Evolutionary conservation across 768 basidiomycete species (phyloP).

Genomic region (Xerocomus brunneocitrinus): DNA sequence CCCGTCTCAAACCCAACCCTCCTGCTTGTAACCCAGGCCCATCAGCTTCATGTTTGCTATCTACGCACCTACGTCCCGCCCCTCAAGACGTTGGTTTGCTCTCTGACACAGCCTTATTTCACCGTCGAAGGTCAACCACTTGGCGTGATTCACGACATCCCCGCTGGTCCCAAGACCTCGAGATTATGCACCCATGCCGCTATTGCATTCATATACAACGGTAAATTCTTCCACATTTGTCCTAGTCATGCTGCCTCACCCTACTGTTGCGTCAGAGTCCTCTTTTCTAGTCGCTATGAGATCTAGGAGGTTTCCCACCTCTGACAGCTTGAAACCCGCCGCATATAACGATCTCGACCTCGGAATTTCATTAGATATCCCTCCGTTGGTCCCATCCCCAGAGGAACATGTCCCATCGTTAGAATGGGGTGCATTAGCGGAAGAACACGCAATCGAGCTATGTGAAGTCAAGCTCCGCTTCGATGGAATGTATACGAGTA

Average conservation of each 20-base stretch:
- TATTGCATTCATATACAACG: conserved; percentile 57
- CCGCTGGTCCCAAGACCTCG: conserved; percentile 35
- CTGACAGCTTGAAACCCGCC: conserved; percentile 25
- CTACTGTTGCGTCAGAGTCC: conserved; percentile 37
- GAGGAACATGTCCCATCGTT: conserved; percentile 24
- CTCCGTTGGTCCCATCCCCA: conserved; percentile 8
- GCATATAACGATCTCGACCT: conserved; percentile 43
- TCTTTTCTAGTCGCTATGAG: conserved; percentile 62
- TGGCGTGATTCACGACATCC: conserved; percentile 27
- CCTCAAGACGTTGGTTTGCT: conserved; percentile 46
- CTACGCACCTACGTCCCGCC: conserved; percentile 42
- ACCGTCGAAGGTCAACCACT: conserved; percentile 33
- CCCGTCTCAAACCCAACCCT: conserved; percentile 53
- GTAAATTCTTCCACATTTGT: conserved; percentile 27
- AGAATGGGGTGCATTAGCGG: conserved; percentile 54
- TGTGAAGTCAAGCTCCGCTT: conserved; percentile 53
- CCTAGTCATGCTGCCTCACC: neutral
- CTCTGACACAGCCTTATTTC: conserved; percentile 41
- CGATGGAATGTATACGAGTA: conserved; percentile 44
- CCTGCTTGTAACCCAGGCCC: conserved; percentile 61
- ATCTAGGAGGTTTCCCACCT: conserved; percentile 45
- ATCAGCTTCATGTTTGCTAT: conserved; percentile 52
- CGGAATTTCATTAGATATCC: conserved; percentile 24
- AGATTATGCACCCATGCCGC: conserved; percentile 53
- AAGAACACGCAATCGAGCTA: conserved; percentile 58